phyloP scores from a whole-genome alignment of 2,329 filamentous ascomycete species.

The Scytalidium sp. region DNA sequence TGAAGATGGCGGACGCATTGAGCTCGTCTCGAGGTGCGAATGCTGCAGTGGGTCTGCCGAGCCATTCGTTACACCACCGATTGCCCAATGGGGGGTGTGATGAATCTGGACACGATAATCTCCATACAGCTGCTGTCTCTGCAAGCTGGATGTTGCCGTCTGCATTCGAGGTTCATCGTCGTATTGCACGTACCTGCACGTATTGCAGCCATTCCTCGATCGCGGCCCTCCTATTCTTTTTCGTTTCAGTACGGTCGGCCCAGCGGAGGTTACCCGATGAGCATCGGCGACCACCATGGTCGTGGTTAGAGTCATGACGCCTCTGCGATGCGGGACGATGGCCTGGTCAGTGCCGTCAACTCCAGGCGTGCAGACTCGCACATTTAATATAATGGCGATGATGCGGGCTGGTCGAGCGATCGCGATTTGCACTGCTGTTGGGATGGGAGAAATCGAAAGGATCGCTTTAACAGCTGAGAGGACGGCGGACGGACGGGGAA shows the following conservation, averaged over 20 bases:
- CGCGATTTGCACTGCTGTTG: not conserved
- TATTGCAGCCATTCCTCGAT: conserved; percentile 10
- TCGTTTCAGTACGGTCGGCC: not conserved
- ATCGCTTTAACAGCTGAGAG: not conserved
- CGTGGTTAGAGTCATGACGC: too few relatives aligned
- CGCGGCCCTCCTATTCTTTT: conserved; percentile 1
- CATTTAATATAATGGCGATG: not conserved
- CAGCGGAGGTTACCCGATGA: not conserved
- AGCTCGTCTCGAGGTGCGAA: too few relatives aligned
- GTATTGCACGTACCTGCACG: conserved; percentile 12
- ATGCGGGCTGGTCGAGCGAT: not conserved
- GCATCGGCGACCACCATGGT: not conserved
- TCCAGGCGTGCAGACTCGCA: not conserved
- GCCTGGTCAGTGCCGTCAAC: not conserved
- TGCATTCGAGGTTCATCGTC: not conserved
- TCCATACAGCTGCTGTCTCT: not conserved
- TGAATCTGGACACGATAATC: too few relatives aligned
- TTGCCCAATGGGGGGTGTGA: too few relatives aligned
- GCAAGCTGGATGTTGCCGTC: not conserved
- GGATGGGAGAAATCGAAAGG: too few relatives aligned
- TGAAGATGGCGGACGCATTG: too few relatives aligned
- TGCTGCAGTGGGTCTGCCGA: too few relatives aligned
- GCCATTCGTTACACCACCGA: too few relatives aligned
- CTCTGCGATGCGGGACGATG: not conserved
- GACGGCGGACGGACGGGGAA: not conserved